phyloP scores from a whole-genome alignment of 2,329 filamentous ascomycete genomes.

The Cryphonectria radicalis region DNA sequence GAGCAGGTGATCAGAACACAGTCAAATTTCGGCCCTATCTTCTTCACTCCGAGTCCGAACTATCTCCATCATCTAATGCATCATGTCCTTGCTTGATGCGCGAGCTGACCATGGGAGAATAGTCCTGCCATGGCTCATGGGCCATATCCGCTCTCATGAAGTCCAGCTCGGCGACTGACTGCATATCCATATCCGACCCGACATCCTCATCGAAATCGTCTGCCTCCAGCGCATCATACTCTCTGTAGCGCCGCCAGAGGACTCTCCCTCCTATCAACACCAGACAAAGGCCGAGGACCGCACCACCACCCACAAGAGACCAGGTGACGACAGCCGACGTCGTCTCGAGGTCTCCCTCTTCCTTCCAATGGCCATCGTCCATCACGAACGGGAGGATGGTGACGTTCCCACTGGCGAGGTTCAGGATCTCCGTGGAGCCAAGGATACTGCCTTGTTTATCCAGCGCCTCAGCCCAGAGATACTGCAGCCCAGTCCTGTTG shows the following conservation, averaged over 20 bases:
- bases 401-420: slow-evolving; percentile 17
- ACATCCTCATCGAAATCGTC: slow-evolving; percentile 21
- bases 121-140: slow-evolving; percentile 25
- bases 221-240: slow-evolving; percentile 18
- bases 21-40: neutral
- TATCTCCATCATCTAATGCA: neutral
- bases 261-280: neutral
- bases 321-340: neutral
- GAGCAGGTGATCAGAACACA: neutral
- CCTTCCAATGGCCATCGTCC: slow-evolving; percentile 14
- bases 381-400: slow-evolving; percentile 11
- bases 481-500: neutral
- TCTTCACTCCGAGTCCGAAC: neutral
- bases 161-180: slow-evolving; percentile 16
- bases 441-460: slow-evolving; percentile 30
- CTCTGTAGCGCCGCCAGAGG: slow-evolving; percentile 11
- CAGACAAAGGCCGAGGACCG: slow-evolving; percentile 4
- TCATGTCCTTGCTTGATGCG: neutral
- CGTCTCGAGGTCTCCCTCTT: neutral
- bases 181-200: slow-evolving; percentile 22
- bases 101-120: neutral
- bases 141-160: slow-evolving; percentile 10
- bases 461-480: slow-evolving; percentile 28
- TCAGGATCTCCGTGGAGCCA: slow-evolving; percentile 35
- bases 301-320: slow-evolving; percentile 12